Evolutionary conservation across 441 rosid species (phyloP).

Genomic region (Corymbia citriodora): DNA sequence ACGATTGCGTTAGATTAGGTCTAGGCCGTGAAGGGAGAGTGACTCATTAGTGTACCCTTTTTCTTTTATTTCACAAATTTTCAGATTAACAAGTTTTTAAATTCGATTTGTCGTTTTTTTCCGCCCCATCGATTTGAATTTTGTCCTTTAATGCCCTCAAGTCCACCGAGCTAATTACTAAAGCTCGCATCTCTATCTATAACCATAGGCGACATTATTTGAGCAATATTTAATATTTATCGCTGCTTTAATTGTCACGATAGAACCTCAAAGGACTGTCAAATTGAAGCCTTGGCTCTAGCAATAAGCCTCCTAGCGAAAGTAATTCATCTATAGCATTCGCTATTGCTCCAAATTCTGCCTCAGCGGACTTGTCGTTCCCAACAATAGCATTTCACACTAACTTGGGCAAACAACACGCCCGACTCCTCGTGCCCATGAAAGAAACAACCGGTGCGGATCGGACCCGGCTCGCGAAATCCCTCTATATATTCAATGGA

Average conservation of each 20-base stretch:
- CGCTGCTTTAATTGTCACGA: background rate
- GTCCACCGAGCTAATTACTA: background rate
- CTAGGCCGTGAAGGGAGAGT: background rate
- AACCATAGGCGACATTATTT: background rate
- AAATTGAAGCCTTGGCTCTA: background rate
- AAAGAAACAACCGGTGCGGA: background rate
- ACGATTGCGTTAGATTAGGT: background rate
- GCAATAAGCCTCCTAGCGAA: no score
- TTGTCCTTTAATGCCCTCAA: background rate
- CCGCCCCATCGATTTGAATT: background rate
- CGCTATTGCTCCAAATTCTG: no score
- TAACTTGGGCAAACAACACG: background rate
- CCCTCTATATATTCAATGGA: no score
- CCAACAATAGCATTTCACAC: background rate
- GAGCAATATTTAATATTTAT: no score
- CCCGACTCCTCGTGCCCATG: background rate
- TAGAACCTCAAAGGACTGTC: background rate
- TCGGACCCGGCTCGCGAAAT: background rate
- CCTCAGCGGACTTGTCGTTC: background rate
- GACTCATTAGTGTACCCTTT: background rate
- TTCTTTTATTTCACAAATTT: background rate
- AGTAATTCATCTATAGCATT: no score
- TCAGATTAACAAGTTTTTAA: background rate
- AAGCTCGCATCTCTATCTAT: background rate
- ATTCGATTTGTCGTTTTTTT: background rate